Percentiles rank a stretch among this genome's conserved stretches.
phyloP scores from a whole-genome alignment of 2,329 filamentous ascomycete species.

The Aspergillus novofumigatus region DNA sequence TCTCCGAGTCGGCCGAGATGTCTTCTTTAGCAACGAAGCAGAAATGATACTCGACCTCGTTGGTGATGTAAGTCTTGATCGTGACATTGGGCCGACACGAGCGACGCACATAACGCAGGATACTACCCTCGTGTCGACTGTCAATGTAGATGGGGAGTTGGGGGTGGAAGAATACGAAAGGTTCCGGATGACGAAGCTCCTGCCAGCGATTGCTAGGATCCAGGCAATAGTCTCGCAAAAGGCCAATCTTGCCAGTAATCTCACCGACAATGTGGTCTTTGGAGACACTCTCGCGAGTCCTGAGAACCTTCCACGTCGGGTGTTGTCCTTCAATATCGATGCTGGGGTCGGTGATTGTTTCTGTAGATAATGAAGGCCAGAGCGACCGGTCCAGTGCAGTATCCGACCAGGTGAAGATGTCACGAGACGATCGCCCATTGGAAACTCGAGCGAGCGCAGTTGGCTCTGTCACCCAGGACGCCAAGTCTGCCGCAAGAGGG shows the following conservation, averaged over 20 bases:
- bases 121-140: constrained; percentile 79
- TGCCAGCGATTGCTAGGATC: constrained; percentile 64
- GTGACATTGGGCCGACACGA: constrained; percentile 89
- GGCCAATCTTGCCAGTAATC: constrained; percentile 72
- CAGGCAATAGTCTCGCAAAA: constrained; percentile 68
- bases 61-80: constrained; percentile 79
- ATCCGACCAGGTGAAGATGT: constrained; percentile 66
- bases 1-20: constrained; percentile 56
- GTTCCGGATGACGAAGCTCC: constrained; percentile 56
- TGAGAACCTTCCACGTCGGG: constrained; percentile 64
- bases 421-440: constrained; percentile 57
- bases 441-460: constrained; percentile 65
- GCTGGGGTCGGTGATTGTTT: constrained; percentile 50
- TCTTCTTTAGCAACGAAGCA: constrained; percentile 82
- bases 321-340: constrained; percentile 52
- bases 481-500: constrained; percentile 68
- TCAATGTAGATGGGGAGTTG: constrained; percentile 89
- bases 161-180: constrained; percentile 84
- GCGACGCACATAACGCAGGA: constrained; percentile 81
- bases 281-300: constrained; percentile 49
- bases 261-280: constrained; percentile 61
- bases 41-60: constrained; percentile 77
- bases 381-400: constrained; percentile 51
- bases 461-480: constrained; percentile 72
- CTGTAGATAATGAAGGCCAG: constrained; percentile 49